Percentiles rank a stretch among this genome's conserved stretches.
phyloP scores from a whole-genome alignment of 2,329 filamentous ascomycete species.

The Clonostachys sp. region DNA sequence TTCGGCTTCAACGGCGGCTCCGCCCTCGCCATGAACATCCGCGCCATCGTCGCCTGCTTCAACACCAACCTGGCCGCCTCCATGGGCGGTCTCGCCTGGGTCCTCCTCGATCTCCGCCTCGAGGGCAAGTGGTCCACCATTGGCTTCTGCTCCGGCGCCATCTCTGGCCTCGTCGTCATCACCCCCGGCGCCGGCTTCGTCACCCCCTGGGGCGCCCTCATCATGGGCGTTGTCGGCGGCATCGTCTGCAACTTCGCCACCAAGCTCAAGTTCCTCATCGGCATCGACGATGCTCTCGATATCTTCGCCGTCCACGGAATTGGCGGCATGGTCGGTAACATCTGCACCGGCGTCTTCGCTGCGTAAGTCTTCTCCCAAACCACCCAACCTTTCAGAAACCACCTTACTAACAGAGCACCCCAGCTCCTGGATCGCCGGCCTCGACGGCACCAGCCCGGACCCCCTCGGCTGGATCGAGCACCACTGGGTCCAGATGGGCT shows the following conservation, averaged over 20 bases:
- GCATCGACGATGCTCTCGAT: constrained; percentile 83
- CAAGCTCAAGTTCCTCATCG: constrained; percentile 72
- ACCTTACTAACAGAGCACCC: constrained; percentile 8
- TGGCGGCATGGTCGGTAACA: constrained; percentile 76
- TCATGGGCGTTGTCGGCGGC: constrained; percentile 55
- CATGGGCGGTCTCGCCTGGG: constrained; percentile 78
- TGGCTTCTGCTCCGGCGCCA: constrained; percentile 86
- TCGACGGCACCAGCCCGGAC: constrained; percentile 60
- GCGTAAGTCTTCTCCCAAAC: constrained; percentile 40
- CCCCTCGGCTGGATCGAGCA: constrained; percentile 67
- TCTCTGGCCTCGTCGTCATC: constrained; percentile 83
- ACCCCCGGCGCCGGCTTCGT: constrained; percentile 81
- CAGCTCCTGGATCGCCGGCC: constrained; percentile 65
- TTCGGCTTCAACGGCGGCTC: constrained; percentile 93
- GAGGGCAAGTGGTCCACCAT: constrained; percentile 92
- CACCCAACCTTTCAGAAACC: constrained; percentile 6
- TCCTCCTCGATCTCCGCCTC: constrained; percentile 82
- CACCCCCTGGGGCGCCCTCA: constrained; percentile 56
- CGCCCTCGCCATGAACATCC: constrained; percentile 76
- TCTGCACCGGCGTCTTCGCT: constrained; percentile 74
- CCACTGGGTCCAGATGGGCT: constrained; percentile 66
- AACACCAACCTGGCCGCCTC: constrained; percentile 86
- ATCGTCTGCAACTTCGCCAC: constrained; percentile 79
- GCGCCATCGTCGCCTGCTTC: constrained; percentile 83
- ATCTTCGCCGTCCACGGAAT: constrained; percentile 87